Evolutionary conservation across 1,284 basidiomycete species (phyloP), one percentile per base, ranked within the genome.

Genomic region (Pseudozyma pruni): DNA sequence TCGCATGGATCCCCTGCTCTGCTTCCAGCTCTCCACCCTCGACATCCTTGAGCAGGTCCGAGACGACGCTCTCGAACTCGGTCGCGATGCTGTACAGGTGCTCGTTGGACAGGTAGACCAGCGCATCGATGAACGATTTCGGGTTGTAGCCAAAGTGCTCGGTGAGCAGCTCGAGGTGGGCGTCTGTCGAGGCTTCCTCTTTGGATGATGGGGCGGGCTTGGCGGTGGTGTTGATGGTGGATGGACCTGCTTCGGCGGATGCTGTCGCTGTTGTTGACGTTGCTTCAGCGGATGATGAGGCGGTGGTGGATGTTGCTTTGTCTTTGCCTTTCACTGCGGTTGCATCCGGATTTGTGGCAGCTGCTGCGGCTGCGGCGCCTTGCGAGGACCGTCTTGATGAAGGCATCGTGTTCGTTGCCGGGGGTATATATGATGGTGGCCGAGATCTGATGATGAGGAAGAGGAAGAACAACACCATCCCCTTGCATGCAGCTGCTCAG

Each of bases 111-210:
- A 74, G 55, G 31, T 78, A 74, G 25, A 78, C 78, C 25, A 82
- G 63, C 25, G 72, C 67, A 38, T 82, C 80, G 51, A 81, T 74
- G 47, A 77, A 75, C 6, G 64, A 69, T n/a, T 73, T 72, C 1
- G 79, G 78, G 27, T 80, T 74, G 58, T 78, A 78, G 44, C 79
- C 79, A 49, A 82, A 78, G 33, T 80, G 71, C 60, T 82, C 80
- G n/a, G 79, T 81, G n/a, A 81, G 69, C 8, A 81, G 55, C 23
- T 72, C 62, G 20, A 69, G 42, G 27, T 76, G 68, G 6, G 62
- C 63, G 38, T 76, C 74, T 17, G 72, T 70, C 6, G 67, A 72
- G 4, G 74, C 57, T 27, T 71, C 67, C 23, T 71, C 67, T 17
- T 60, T 64, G n/a, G n/a, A n/a, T 5, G 38, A 9, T 8, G 38